phyloP scores from a whole-genome alignment of 305 asterid genomes.

The Lippia alba region DNA sequence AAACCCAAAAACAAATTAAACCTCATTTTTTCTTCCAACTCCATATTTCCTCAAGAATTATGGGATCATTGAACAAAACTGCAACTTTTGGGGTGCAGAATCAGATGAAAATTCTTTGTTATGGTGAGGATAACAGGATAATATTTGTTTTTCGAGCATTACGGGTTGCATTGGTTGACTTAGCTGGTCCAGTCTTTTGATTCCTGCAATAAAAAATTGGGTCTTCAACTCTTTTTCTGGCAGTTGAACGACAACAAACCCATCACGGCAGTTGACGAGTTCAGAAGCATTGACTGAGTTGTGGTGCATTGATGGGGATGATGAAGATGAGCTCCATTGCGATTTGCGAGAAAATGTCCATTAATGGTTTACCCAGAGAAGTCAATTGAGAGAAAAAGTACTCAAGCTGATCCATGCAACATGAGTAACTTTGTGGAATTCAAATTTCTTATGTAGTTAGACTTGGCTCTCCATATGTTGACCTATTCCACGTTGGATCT shows the following conservation, averaged over 20 bases:
- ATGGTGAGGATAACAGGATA: not conserved
- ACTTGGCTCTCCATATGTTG: too few relatives aligned
- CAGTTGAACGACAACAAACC: not conserved
- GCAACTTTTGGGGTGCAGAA: not conserved
- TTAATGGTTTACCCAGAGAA: too few relatives aligned
- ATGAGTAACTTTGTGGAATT: too few relatives aligned
- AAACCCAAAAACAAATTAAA: constrained; percentile 22
- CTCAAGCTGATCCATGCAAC: too few relatives aligned
- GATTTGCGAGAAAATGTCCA: not conserved
- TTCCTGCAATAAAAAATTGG: not conserved
- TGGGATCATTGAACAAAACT: not conserved
- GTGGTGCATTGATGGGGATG: not conserved
- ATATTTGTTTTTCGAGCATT: not conserved
- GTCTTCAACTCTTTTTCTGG: too few relatives aligned
- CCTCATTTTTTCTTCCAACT: constrained; percentile 28
- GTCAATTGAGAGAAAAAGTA: too few relatives aligned
- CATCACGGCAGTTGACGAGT: constrained; percentile 16
- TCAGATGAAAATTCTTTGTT: not conserved
- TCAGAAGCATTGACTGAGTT: not conserved
- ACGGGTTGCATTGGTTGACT: constrained; percentile 22
- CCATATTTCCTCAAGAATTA: constrained; percentile 30
- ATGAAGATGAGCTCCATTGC: constrained; percentile 4
- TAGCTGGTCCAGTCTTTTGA: not conserved
- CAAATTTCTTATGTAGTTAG: too few relatives aligned
- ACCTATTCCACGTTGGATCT: too few relatives aligned